Conservation (phyloP, 257 asterid genomes). For the Przewalskia tangutica region DNA sequence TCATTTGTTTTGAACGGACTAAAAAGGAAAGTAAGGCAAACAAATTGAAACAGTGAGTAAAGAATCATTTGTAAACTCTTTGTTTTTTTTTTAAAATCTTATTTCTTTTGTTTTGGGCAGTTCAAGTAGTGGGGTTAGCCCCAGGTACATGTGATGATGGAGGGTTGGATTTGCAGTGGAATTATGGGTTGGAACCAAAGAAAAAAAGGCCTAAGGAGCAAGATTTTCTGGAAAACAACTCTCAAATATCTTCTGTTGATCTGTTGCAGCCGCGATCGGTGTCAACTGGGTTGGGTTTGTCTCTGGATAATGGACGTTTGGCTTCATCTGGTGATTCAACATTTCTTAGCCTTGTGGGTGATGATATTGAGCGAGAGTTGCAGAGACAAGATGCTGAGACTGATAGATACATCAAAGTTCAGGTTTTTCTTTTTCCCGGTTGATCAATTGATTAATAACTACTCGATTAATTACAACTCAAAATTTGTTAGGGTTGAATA, state of each 20-base stretch:
- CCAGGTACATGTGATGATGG: conserved; percentile 52
- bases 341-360: conserved; percentile 60
- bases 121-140: conserved; percentile 75
- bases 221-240: conserved; percentile 55
- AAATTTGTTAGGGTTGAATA: not conserved
- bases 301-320: conserved; percentile 67
- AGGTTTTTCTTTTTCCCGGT: conserved; percentile 32
- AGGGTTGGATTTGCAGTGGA: conserved; percentile 71
- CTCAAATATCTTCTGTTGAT: conserved; percentile 76
- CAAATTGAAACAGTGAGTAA: no score
- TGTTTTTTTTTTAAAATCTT: not conserved
- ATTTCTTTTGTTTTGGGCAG: conserved; percentile 24
- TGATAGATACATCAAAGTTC: conserved; percentile 73
- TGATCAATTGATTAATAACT: not conserved
- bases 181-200: conserved; percentile 50
- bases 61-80: not conserved
- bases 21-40: no score
- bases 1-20: no score
- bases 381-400: conserved; percentile 84
- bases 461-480: not conserved
- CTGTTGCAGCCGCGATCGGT: conserved; percentile 79
- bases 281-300: conserved; percentile 90
- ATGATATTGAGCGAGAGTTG: conserved; percentile 65
- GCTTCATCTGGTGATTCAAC: conserved; percentile 67
- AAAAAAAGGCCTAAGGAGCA: conserved; percentile 71